Percentiles rank a stretch among this genome's conserved stretches.
Conservation (phyloP, 108 stramenopile genomes). For the Fragilaria radians region DNA sequence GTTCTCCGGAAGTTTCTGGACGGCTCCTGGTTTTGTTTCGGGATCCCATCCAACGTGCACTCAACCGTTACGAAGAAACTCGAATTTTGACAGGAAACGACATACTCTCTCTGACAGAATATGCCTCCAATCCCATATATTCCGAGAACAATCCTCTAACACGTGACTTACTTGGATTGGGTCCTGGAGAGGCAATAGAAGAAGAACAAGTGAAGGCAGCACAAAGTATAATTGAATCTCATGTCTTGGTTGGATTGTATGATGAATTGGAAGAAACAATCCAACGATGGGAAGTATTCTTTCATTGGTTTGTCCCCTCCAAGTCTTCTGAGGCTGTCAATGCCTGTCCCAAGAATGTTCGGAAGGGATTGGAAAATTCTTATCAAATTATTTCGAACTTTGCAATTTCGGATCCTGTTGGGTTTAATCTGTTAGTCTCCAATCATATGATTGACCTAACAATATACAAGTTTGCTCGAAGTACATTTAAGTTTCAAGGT, state of each 20-base stretch:
- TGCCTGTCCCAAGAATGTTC: no score
- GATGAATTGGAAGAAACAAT: conserved; percentile 1
- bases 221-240: not conserved
- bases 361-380: no score
- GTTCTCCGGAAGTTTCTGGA: not conserved
- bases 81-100: not conserved
- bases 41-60: not conserved
- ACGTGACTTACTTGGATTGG: conserved; percentile 1
- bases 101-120: not conserved
- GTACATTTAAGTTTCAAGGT: no score
- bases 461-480: no score
- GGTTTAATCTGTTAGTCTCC: no score
- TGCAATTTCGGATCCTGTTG: no score
- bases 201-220: not conserved
- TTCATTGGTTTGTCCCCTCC: no score
- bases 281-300: not conserved
- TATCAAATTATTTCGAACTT: no score
- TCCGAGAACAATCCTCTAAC: conserved; percentile 2
- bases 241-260: conserved; percentile 1
- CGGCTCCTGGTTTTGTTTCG: conserved; percentile 5
- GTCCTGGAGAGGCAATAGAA: not conserved
- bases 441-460: no score
- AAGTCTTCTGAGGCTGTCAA: no score
- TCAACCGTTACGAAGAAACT: conserved; percentile 3
- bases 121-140: not conserved